Conservation (phyloP, 305 asterid genomes). For the Fraxinus baroniana region DNA sequence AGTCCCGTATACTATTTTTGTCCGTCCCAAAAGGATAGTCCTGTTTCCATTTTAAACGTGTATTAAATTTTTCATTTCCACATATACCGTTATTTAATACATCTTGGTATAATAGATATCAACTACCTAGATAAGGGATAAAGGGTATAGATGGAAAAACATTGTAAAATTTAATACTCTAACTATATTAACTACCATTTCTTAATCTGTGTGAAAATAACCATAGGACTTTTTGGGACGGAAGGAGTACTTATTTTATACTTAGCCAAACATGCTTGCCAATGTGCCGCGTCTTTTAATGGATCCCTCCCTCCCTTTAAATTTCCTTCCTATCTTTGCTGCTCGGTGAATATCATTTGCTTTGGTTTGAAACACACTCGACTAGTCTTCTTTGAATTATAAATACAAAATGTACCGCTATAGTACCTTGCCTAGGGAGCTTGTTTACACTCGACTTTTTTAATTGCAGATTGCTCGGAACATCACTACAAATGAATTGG, state of each 20-base stretch:
- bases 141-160: too few relatives aligned
- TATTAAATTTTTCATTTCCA: too few relatives aligned
- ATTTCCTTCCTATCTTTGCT: not conserved
- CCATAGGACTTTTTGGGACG: too few relatives aligned
- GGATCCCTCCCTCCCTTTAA: not conserved
- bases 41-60: too few relatives aligned
- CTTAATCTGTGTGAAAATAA: too few relatives aligned
- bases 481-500: conserved; percentile 83
- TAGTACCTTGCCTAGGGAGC: not conserved
- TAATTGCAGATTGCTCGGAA: conserved; percentile 76
- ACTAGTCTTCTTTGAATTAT: not conserved
- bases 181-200: too few relatives aligned
- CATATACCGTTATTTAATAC: too few relatives aligned
- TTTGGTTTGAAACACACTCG: not conserved
- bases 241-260: not conserved
- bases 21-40: too few relatives aligned
- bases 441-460: not conserved
- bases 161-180: too few relatives aligned
- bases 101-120: too few relatives aligned
- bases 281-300: not conserved
- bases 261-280: not conserved
- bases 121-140: too few relatives aligned
- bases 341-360: not conserved
- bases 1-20: too few relatives aligned
- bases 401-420: not conserved